Base-by-base conservation (phyloP, 768 basidiomycete species). In the Cantharellus anzutake region DNA sequence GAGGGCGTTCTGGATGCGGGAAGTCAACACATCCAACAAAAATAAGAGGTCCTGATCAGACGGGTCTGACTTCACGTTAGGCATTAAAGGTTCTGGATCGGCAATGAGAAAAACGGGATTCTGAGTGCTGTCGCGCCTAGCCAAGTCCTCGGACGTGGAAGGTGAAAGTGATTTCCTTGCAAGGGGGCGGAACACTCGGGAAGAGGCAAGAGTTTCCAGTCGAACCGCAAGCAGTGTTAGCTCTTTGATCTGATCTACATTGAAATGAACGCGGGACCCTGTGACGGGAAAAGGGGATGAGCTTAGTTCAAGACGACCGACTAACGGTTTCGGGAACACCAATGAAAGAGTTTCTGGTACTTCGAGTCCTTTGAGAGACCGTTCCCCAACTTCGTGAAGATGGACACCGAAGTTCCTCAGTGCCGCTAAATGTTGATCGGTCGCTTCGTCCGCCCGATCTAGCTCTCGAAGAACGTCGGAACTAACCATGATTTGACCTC, bases 401-500 rank as follows among this genome's bases (percentile, higher is more conserved):
- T 75, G 73, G 42, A 90, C 74, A 0, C 83, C 83, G 65, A 92
- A 75, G 34, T 79, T 74, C 39, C 78, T 78, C 61, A 98, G 81
- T 4, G 82, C 86, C 34, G 88, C 84, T 56, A 93, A 73, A 60
- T 76, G 73, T 41, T 70, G 63, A n/a, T 69, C 70, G 42, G 69
- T 66, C 29, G 65, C 67, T 61, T 68, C 58, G 39, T 66, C 64
- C 53, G 64, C 64, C 51, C 65, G 68, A 7, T 71, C 70, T 66
- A 92, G 81, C 72, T 94, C 92, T 60, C 82, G 79, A 58, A 91
- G 75, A 64, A 93, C 82, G 60, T 96, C 91, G 2, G 81, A 78
- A 66, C 87, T 91, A 66, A 87, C 84, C 80, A 86, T 84, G 67
- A 98, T 88, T 69, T 98, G 90, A 0, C 96, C 96, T 4, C 96